Base-by-base conservation (phyloP, 106 monocot genomes). In the Acorus calamus region DNA sequence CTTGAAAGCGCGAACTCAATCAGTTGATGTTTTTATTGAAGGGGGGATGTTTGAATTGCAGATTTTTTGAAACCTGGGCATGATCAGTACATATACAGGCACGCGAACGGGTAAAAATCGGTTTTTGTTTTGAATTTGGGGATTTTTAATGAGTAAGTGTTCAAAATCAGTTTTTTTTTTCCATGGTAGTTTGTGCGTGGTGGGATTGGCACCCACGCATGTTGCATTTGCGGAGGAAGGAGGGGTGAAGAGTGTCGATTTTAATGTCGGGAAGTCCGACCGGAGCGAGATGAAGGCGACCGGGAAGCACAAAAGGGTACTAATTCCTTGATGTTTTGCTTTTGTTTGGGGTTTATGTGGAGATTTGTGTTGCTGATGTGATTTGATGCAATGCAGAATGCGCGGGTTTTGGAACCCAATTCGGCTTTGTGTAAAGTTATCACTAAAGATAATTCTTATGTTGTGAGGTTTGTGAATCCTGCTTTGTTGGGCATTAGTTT, bases 231-330 rank as follows among this genome's bases (percentile, higher is more conserved):
- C 52, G 62, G 85, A 80, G 49, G 71, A 79, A 67, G 87, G 83
- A 56, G 91, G 87, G 50, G 69, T 96, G 13, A 78, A 80, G 1
- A 63, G 69, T 11, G 84, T 96, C 49, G 87, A 96, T 72, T 96
- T 91, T 80, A 96, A 96, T 69, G 90, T 96, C 14, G 96, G 96
- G 51, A 91, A 82, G 65, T 85, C 96, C 2, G 84, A 96, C 52
- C 81, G 89, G 41, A 96, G 96, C 6, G 91, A 91, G 79, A 80
- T 87, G 56, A 96, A 96, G 69, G 96, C 88, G 71, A 87, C 85
- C 3, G 96, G 96, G 60, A 96, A 96, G 78, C 77, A 87, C 11
- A 96, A 96, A 57, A 84, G 78, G 87, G 96, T 96, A 78, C 11
- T 28, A 28, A 28, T 28, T 28, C 28, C 28, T 28, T 28, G 28